Evolutionary conservation across 441 rosid species (phyloP).

Genomic region (Caryocar brasiliense): DNA sequence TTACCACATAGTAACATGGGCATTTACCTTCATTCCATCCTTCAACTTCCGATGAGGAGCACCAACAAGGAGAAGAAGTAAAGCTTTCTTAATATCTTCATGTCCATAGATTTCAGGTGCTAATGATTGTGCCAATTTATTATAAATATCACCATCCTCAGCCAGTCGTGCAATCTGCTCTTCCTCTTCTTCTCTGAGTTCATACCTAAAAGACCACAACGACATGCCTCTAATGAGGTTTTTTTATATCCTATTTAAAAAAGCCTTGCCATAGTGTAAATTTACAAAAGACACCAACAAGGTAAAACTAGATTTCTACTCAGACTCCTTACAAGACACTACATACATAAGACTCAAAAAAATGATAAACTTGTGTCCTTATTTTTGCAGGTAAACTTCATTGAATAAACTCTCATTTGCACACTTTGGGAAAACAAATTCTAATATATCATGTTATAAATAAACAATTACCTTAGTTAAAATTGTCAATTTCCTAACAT

Average conservation of each 20-base stretch:
- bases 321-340: no score
- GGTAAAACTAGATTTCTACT: no score
- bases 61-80: slow-evolving; percentile 95
- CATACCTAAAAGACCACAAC: slow-evolving; percentile 48
- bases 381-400: no score
- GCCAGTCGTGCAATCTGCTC: slow-evolving; percentile 77
- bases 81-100: slow-evolving; percentile 91
- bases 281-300: no score
- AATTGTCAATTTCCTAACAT: no score
- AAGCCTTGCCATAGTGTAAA: no score
- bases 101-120: slow-evolving; percentile 99
- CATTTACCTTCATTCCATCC: slow-evolving; percentile 94
- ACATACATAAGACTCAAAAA: no score
- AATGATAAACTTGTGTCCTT: no score
- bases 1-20: background rate
- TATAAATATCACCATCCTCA: slow-evolving; percentile 95
- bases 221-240: background rate
- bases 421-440: no score
- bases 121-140: slow-evolving; percentile 76
- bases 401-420: no score
- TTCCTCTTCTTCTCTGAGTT: slow-evolving; percentile 81
- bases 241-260: background rate
- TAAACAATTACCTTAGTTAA: no score
- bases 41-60: slow-evolving; percentile 94
- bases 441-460: no score